Conservation (phyloP, 192 early-diverging fungal genomes). For the Phlyctochytrium planicorne region DNA sequence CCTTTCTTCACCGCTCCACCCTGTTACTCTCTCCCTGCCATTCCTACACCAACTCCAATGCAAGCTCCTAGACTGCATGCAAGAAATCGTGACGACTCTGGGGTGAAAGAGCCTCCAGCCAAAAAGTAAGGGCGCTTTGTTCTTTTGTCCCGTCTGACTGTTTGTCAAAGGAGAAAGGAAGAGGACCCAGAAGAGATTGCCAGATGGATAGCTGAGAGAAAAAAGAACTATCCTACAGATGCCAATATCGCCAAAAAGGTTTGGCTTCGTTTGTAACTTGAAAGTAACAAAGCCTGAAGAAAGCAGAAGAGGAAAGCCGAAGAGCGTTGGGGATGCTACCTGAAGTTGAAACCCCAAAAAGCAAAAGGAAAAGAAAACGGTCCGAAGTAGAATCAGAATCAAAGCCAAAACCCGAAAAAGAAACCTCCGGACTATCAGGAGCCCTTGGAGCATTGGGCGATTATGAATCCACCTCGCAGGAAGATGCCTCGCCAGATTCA, state of each 20-base stretch:
- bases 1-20: too few species aligned
- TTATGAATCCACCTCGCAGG: conserved; percentile 4
- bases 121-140: too few species aligned
- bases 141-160: too few species aligned
- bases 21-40: too few species aligned
- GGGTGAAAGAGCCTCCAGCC: too few species aligned
- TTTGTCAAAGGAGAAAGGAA: not conserved
- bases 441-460: too few species aligned
- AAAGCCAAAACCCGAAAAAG: too few species aligned
- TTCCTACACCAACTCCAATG: too few species aligned
- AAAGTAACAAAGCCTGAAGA: not conserved
- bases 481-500: conserved; percentile 3
- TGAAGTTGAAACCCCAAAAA: conserved; percentile 24
- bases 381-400: conserved; percentile 17
- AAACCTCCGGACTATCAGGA: too few species aligned
- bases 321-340: conserved; percentile 26
- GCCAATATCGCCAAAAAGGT: conserved; percentile 68
- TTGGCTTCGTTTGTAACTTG: not conserved
- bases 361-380: conserved; percentile 2
- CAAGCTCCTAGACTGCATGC: too few species aligned
- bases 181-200: conserved; percentile 66
- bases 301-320: conserved; percentile 35
- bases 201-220: conserved; percentile 81
- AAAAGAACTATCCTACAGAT: conserved; percentile 74
- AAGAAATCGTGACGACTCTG: too few species aligned